phyloP scores from a whole-genome alignment of 1,139 yeast genomes.

The Schwanniomyces etchellsii region DNA sequence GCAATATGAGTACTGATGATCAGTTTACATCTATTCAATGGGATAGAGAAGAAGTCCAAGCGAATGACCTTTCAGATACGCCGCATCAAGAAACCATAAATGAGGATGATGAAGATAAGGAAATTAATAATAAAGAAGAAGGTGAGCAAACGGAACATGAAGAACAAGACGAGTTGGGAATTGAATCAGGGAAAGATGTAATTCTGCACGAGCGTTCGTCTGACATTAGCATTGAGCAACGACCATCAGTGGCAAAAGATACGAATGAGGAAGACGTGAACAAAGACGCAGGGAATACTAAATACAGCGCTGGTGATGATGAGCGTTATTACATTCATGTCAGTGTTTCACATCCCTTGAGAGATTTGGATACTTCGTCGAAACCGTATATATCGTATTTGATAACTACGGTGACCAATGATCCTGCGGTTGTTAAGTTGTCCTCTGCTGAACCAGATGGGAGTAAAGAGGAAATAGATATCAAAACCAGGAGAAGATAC shows the following conservation, averaged over 20 bases:
- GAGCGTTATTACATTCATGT: neutral
- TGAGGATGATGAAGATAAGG: conserved; percentile 6
- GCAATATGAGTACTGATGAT: conserved; percentile 35
- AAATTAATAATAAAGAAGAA: conserved; percentile 6
- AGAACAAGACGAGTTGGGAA: conserved; percentile 2
- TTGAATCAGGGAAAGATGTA: conserved; percentile 1
- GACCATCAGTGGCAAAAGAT: neutral
- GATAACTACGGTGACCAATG: conserved; percentile 56
- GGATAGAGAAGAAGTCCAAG: conserved; percentile 42
- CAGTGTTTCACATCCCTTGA: conserved; percentile 64
- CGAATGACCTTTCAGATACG: conserved; percentile 3
- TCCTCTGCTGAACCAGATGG: conserved; percentile 11
- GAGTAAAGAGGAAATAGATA: conserved; percentile 24
- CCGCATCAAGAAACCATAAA: conserved; percentile 8
- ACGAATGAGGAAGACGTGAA: neutral
- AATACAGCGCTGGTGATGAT: neutral
- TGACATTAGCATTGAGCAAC: neutral
- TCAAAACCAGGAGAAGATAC: conserved; percentile 68
- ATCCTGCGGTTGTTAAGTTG: conserved; percentile 36
- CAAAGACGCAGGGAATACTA: neutral
- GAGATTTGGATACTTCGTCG: conserved; percentile 70
- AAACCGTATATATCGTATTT: conserved; percentile 79
- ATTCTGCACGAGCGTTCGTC: neutral
- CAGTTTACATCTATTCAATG: conserved; percentile 55
- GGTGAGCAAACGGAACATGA: conserved; percentile 1